Percentiles rank a stretch among this genome's conserved stretches.
Conservation (phyloP, 495 filamentous ascomycete genomes). For the Aspergillus mulundensis region DNA sequence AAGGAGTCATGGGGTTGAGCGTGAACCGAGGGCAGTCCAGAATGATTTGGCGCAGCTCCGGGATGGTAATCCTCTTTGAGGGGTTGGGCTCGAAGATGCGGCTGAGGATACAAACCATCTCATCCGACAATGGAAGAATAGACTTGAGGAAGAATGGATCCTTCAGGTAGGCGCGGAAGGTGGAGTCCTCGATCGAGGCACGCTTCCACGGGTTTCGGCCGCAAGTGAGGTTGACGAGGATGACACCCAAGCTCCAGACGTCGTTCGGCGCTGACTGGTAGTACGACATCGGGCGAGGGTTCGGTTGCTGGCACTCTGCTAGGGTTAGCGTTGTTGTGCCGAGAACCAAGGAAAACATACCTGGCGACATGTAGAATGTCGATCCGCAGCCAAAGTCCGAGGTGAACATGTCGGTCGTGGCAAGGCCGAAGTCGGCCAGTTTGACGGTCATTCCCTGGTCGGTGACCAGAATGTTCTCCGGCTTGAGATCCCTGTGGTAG, state of each 20-base stretch:
- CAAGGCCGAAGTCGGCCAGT: conserved; percentile 95
- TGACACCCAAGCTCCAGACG: conserved; percentile 95
- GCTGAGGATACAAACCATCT: conserved; percentile 82
- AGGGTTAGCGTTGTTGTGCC: not conserved
- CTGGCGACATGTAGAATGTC: conserved; percentile 99
- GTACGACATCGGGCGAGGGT: conserved; percentile 69
- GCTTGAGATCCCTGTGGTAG: conserved; percentile 97
- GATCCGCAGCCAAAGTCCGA: conserved; percentile 97
- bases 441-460: conserved; percentile 85
- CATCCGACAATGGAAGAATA: conserved; percentile 86
- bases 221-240: conserved; percentile 95
- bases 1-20: conserved; percentile 31
- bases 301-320: conserved; percentile 88
- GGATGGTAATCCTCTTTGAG: conserved; percentile 75
- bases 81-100: conserved; percentile 90
- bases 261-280: conserved; percentile 95
- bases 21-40: conserved; percentile 75
- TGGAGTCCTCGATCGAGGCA: conserved; percentile 87
- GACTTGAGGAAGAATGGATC: conserved; percentile 85
- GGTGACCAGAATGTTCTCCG: conserved; percentile 94
- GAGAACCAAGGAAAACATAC: conserved; percentile 48
- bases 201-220: conserved; percentile 99
- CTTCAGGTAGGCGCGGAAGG: conserved; percentile 86
- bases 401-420: conserved; percentile 75
- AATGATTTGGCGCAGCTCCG: conserved; percentile 75